A percentile compares a stretch with the other conserved stretches of the same genome.
Conservation (phyloP, 768 basidiomycete species). For the Clitopilus hobsonii region DNA sequence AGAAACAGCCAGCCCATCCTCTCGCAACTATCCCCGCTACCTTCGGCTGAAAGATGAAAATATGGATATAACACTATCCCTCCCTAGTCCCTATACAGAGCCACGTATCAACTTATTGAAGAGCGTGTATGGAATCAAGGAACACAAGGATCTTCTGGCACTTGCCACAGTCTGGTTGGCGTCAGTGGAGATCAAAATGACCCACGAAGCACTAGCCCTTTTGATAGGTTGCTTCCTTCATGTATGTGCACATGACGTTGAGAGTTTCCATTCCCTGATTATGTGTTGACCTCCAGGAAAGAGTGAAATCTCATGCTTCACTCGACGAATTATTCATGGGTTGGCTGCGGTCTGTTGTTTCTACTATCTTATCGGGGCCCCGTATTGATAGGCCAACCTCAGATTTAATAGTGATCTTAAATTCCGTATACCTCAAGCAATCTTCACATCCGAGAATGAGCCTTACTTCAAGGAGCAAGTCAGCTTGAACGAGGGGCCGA, state of each 20-base stretch:
- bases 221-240: constrained; percentile 10
- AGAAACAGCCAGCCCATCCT: constrained; percentile 1
- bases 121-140: neutral
- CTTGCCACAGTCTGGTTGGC: constrained; percentile 4
- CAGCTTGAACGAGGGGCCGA: neutral
- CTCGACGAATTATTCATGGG: neutral
- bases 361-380: too few species aligned
- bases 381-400: neutral
- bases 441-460: neutral
- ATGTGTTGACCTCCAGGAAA: neutral
- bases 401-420: neutral
- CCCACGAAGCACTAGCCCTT: constrained; percentile 8
- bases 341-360: neutral
- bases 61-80: neutral
- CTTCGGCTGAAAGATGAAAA: neutral
- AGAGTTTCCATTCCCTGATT: constrained; percentile 12
- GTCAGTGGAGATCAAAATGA: constrained; percentile 4
- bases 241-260: constrained; percentile 9
- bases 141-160: constrained; percentile 4
- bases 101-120: constrained; percentile 6
- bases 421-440: neutral
- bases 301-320: neutral
- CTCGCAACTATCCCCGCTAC: neutral
- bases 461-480: neutral
- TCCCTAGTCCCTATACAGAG: constrained; percentile 9